Base-by-base conservation (phyloP, 345 rosid genomes). In the Eucalyptus grandis region DNA sequence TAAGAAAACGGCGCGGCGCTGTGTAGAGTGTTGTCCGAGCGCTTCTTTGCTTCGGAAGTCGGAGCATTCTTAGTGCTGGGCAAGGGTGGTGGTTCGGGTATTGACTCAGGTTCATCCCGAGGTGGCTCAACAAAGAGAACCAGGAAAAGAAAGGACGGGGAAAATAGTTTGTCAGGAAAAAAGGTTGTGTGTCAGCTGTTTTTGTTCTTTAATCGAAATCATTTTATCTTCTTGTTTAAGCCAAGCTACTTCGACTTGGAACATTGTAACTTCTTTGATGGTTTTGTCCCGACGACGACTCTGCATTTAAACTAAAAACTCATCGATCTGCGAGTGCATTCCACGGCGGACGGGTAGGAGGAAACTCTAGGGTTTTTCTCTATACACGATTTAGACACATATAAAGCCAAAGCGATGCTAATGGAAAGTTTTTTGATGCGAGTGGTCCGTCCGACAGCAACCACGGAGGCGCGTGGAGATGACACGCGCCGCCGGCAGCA, bases 21-120 rank as follows among this genome's bases (percentile, higher is more conserved):
- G 86, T 17, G n/a, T 9, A 53, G 58, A 19, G 43, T 31, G 62
- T 56, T 12, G 86, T 40, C 62, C 3, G 49, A 34, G 60, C 37
- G 16, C 4, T 24, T 24, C 62, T 9, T 9, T 5, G 51, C 49
- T 53, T 27, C 87, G 85, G 62, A 43, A 49, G 40, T 8, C 91
- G 67, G 30, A 89, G 85, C 90, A 89, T 91, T 86, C 90, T 92
- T 88, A 92, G 54, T 92, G 87, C 92, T 86, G 90, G 82, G 96
- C 95, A 92, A 94, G 95, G 96, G 96, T 96, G 97, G 97, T 97
- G 99, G 99, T 98, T 98, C 99, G 99, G 99, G 99, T 95, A 98
- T 98, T 97, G 99, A 98, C 99, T 98, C 93, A 90, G 95, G 93
- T 95, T 90, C 90, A 93, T 98, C 98, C 95, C 47, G 82, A 43